A percentile compares a stretch with the other conserved stretches of the same genome.
phyloP scores from a whole-genome alignment of 352 stramenopile species.

The Globisporangium takayamanum region DNA sequence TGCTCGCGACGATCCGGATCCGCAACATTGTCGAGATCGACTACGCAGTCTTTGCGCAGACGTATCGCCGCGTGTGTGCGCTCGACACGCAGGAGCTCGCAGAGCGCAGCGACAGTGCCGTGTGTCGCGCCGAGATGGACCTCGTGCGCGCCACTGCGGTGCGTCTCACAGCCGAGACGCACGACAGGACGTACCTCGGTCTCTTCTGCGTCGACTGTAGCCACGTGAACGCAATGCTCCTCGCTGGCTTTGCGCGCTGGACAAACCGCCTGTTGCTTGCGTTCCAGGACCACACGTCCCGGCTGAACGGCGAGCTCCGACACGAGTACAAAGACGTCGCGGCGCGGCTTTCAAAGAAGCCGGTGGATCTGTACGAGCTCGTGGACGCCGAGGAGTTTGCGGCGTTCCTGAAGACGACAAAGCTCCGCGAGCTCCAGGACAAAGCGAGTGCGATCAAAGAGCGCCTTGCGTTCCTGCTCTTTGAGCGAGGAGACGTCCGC shows the following conservation, averaged over 20 bases:
- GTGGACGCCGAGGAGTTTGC: conserved; percentile 62
- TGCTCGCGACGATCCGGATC: conserved; percentile 47
- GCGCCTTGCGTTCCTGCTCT: conserved; percentile 57
- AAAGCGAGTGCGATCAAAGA: conserved; percentile 44
- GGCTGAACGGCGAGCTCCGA: conserved; percentile 44
- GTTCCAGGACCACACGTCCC: conserved; percentile 47
- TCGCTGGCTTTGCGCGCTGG: conserved; percentile 35
- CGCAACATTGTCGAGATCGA: conserved; percentile 44
- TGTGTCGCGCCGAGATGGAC: conserved; percentile 19
- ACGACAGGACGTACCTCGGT: conserved; percentile 10
- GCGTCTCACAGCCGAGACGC: conserved; percentile 13
- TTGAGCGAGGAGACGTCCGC: conserved; percentile 40
- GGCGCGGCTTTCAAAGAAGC: conserved; percentile 46
- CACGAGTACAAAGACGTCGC: conserved; percentile 76
- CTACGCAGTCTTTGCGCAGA: conserved; percentile 31
- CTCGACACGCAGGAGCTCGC: conserved; percentile 10
- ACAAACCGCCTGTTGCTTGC: conserved; percentile 26
- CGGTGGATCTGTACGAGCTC: conserved; percentile 66
- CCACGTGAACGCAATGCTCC: conserved; percentile 34
- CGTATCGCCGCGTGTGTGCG: conserved; percentile 28
- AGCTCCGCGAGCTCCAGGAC: conserved; percentile 41
- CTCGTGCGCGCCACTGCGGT: conserved; percentile 12
- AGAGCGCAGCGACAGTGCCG: conserved; percentile 11
- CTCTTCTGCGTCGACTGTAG: conserved; percentile 47
- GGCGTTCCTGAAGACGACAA: conserved; percentile 29